phyloP scores from a whole-genome alignment of 2,329 filamentous ascomycete species.

The Talaromyces amestolkiae region DNA sequence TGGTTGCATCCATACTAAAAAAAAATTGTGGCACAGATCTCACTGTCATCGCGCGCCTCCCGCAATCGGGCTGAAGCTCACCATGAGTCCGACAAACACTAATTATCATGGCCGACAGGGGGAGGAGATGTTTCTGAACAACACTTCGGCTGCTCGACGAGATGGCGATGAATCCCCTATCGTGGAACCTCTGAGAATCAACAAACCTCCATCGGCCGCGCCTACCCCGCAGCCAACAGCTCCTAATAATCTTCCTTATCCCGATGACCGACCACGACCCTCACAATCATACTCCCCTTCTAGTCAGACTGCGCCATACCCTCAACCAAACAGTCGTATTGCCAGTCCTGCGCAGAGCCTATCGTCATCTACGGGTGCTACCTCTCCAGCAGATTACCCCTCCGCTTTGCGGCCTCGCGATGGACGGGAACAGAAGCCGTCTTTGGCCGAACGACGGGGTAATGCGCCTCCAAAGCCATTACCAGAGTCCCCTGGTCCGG shows the following conservation, averaged over 20 bases:
- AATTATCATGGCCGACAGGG: conserved; percentile 65
- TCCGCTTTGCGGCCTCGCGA: conserved; percentile 41
- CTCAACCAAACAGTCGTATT: conserved; percentile 19
- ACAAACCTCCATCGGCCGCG: conserved; percentile 62
- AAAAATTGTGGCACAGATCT: conserved; percentile 2
- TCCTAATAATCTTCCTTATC: conserved; percentile 65
- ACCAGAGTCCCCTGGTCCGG: conserved; percentile 76
- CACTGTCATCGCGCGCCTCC: not conserved
- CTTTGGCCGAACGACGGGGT: conserved; percentile 76
- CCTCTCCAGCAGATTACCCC: conserved; percentile 38
- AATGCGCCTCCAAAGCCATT: conserved; percentile 73
- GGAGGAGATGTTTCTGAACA: conserved; percentile 76
- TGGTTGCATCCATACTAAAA: not conserved
- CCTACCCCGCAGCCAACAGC: conserved; percentile 50
- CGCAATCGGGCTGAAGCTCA: conserved; percentile 20
- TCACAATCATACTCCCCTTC: conserved; percentile 34
- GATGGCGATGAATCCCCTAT: conserved; percentile 65
- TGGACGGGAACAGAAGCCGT: conserved; percentile 54
- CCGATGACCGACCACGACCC: conserved; percentile 57
- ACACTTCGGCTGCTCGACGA: conserved; percentile 26
- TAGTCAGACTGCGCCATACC: conserved; percentile 27
- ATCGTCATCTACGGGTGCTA: conserved; percentile 9
- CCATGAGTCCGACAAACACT: conserved; percentile 43
- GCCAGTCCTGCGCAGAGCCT: conserved; percentile 24
- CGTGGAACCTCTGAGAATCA: conserved; percentile 79